A percentile compares a stretch with the other conserved stretches of the same genome.
Evolutionary conservation across 2,329 filamentous ascomycete genomes (phyloP).

Genomic region (Lomentospora prolificans): DNA sequence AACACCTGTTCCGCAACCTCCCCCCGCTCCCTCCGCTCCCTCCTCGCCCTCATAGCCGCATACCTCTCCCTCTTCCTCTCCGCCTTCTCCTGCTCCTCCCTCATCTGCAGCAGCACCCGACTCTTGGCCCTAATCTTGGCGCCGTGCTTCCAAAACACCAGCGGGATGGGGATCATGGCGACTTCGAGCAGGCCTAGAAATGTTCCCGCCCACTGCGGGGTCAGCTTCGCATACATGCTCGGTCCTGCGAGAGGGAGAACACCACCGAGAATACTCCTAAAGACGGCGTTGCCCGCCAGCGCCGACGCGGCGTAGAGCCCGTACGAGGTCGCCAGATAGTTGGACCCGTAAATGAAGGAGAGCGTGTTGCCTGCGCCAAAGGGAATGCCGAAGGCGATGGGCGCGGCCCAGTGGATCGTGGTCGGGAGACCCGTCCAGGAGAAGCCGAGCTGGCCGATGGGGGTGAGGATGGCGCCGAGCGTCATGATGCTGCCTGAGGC

Average conservation of each 20-base stretch:
- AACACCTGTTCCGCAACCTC: neutral
- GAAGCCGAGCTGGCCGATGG: conserved; percentile 75
- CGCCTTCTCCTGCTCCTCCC: conserved; percentile 31
- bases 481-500: conserved; percentile 73
- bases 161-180: conserved; percentile 65
- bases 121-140: conserved; percentile 42
- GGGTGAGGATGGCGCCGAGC: conserved; percentile 63
- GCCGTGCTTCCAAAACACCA: conserved; percentile 63
- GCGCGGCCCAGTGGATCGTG: conserved; percentile 71
- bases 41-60: conserved; percentile 3
- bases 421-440: conserved; percentile 75
- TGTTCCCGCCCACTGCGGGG: conserved; percentile 71
- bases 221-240: conserved; percentile 58
- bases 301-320: conserved; percentile 75
- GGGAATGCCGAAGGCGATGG: conserved; percentile 67
- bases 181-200: conserved; percentile 66
- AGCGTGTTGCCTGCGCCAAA: conserved; percentile 70
- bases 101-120: conserved; percentile 32
- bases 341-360: conserved; percentile 73
- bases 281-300: conserved; percentile 68
- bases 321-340: conserved; percentile 71
- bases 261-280: conserved; percentile 66
- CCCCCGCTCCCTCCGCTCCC: neutral
- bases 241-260: conserved; percentile 66
- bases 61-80: conserved; percentile 10